Evolutionary conservation across 1,139 yeast genomes (phyloP), one percentile per base, ranked within the genome.

Genomic region (Scheffersomyces quercinus): DNA sequence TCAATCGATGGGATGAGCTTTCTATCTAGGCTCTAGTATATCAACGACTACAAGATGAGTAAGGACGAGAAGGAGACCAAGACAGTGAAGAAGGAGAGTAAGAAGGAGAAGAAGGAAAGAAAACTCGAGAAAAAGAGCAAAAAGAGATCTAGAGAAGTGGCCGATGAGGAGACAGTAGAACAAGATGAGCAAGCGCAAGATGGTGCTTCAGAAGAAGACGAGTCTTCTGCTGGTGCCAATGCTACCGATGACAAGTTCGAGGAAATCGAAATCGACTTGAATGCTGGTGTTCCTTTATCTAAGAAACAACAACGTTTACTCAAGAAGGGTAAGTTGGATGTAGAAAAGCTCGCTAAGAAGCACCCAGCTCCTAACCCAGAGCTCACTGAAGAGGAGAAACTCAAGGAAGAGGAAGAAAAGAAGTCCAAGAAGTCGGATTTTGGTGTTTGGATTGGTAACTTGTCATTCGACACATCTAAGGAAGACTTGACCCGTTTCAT

Each of bases 371-470:
- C 81, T 28, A 74, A 71, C 47, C 70, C 74, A 5, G 70, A 61
- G 31, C 52, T 51, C 16, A 60, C 65, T 10, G 62, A 61, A 28
- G 70, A 63, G 41, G 62, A 62, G 42, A 60, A 60, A 31, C 60
- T 52, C 3, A 59, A 55, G 16, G 60, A 50, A n/a, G 60, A 49
- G 20, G 60, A 54, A 10, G 64, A 67, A 35, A 51, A 51, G 47
- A 58, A 51, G 47, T 55, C 58, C 41, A 68, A 62, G 54, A 76
- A 75, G 53, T 75, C 85, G 2, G 79, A 76, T 43, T 82, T 70
- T 56, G 96, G 95, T 37, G 95, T 90, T 24, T 93, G 99, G 99
- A 79, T 93, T 37, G 99, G 99, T 38, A 95, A 93, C 62, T 67
- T 95, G 52, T 78, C 97, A 0, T 95, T 86, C 56, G 95, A 88